Percentiles rank a stretch among this genome's conserved stretches.
Conservation (phyloP, 2,329 filamentous ascomycete genomes). For the Chrysoporthe cubensis region DNA sequence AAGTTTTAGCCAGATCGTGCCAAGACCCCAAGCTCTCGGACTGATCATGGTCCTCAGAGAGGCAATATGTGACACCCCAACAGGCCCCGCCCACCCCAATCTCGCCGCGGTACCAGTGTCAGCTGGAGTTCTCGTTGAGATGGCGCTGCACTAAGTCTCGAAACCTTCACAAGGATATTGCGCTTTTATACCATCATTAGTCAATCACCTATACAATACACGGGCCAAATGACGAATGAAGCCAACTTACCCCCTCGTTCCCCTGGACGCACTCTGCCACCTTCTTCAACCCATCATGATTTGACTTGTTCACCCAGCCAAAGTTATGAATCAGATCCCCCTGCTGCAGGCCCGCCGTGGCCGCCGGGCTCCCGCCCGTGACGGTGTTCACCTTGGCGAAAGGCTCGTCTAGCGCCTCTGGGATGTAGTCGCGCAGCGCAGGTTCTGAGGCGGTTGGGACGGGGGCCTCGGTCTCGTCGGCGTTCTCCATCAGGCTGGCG, state of each 20-base stretch:
- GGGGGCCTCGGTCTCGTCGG: slow-evolving; percentile 47
- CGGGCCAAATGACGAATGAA: slow-evolving; percentile 49
- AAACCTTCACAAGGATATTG: slow-evolving; percentile 68
- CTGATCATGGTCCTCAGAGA: slow-evolving; percentile 52
- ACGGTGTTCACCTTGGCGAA: slow-evolving; percentile 94
- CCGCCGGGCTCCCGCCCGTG: slow-evolving; percentile 76
- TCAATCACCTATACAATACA: slow-evolving; percentile 45
- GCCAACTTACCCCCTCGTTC: slow-evolving; percentile 67
- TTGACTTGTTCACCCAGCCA: slow-evolving; percentile 79
- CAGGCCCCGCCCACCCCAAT: slow-evolving; percentile 87
- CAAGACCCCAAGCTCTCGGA: too few relatives aligned
- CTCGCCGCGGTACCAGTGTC: slow-evolving; percentile 70
- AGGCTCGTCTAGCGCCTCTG: slow-evolving; percentile 48
- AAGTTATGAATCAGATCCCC: slow-evolving; percentile 86
- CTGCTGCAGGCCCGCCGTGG: slow-evolving; percentile 75
- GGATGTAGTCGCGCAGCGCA: slow-evolving; percentile 40
- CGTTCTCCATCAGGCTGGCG: slow-evolving; percentile 60
- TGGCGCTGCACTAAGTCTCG: slow-evolving; percentile 48
- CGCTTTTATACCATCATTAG: slow-evolving; percentile 36
- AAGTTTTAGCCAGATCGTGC: not conserved
- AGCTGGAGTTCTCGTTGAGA: slow-evolving; percentile 63
- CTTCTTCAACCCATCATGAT: slow-evolving; percentile 83
- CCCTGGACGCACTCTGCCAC: slow-evolving; percentile 89
- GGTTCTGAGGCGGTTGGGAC: slow-evolving; percentile 31
- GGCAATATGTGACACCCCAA: slow-evolving; percentile 88